A percentile compares a stretch with the other conserved stretches of the same genome.
phyloP scores from a whole-genome alignment of 2,329 filamentous ascomycete genomes.

The Colletotrichum ledebouriae region DNA sequence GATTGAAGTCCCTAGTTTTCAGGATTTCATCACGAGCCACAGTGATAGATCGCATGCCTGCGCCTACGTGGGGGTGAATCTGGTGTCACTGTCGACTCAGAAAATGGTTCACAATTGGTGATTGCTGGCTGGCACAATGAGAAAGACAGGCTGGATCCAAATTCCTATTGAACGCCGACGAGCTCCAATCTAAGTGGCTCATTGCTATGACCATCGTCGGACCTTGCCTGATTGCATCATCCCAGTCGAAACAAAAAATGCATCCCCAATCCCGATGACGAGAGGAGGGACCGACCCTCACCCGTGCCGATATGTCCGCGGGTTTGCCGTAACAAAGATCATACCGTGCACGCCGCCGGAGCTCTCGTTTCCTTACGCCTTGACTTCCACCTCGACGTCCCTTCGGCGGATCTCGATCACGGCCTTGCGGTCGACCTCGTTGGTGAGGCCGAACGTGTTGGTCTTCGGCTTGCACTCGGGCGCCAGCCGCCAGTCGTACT shows the following conservation, averaged over 20 bases:
- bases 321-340: neutral
- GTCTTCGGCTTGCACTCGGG: conserved; percentile 21
- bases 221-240: conserved; percentile 11
- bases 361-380: conserved; percentile 18
- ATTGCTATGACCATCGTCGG: conserved; percentile 31
- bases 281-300: neutral
- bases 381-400: conserved; percentile 28
- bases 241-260: conserved; percentile 10
- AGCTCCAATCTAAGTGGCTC: conserved; percentile 37
- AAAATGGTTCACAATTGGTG: neutral
- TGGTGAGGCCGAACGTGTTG: conserved; percentile 27
- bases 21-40: too few relatives aligned
- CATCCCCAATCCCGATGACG: conserved; percentile 11
- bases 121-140: neutral
- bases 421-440: conserved; percentile 37
- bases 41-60: too few relatives aligned
- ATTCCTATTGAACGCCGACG: conserved; percentile 17
- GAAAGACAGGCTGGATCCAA: neutral
- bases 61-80: too few relatives aligned
- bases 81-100: too few relatives aligned
- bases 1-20: too few relatives aligned
- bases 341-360: neutral
- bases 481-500: conserved; percentile 48
- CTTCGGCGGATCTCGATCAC: conserved; percentile 38
- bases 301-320: conserved; percentile 9